Percentiles rank a stretch among this genome's conserved stretches.
Evolutionary conservation across 1,139 yeast genomes (phyloP).

Genomic region (Chernovozyma aurita): DNA sequence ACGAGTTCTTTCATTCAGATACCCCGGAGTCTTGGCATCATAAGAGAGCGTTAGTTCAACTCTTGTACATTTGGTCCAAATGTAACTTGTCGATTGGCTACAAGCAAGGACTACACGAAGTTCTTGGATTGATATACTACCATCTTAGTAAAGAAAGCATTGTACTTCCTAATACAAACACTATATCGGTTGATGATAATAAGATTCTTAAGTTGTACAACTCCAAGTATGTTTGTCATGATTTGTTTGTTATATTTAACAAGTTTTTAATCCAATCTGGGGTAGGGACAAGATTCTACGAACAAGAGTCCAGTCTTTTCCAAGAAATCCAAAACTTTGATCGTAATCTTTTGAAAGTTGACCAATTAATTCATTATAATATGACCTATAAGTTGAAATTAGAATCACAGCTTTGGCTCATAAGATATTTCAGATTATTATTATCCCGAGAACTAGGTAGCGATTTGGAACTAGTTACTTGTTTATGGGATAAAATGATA

Average conservation of each 20-base stretch:
- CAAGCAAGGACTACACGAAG: conserved; percentile 70
- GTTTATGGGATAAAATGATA: conserved; percentile 57
- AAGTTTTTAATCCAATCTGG: conserved; percentile 37
- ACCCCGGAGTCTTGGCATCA: conserved; percentile 15
- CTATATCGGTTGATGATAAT: conserved; percentile 31
- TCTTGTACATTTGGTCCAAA: conserved; percentile 52
- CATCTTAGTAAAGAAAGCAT: conserved; percentile 42
- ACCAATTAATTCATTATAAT: conserved; percentile 42
- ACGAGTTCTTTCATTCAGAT: conserved; percentile 39
- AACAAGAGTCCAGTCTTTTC: conserved; percentile 36
- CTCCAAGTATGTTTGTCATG: conserved; percentile 36
- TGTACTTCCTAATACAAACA: conserved; percentile 29
- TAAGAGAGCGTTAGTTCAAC: conserved; percentile 44
- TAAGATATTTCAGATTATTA: conserved; percentile 57
- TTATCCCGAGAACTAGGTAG: conserved; percentile 57
- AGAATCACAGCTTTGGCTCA: conserved; percentile 64
- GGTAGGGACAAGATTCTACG: conserved; percentile 37
- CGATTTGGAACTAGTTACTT: conserved; percentile 35
- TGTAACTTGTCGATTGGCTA: conserved; percentile 51
- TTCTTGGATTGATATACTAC: conserved; percentile 55
- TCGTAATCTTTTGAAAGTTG: conserved; percentile 43
- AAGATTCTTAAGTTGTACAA: conserved; percentile 37
- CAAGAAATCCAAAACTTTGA: conserved; percentile 46
- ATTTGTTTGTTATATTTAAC: conserved; percentile 43
- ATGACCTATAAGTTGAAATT: conserved; percentile 44